Conservation (phyloP, 2,329 filamentous ascomycete species). For the Monosporascus cannonballus region DNA sequence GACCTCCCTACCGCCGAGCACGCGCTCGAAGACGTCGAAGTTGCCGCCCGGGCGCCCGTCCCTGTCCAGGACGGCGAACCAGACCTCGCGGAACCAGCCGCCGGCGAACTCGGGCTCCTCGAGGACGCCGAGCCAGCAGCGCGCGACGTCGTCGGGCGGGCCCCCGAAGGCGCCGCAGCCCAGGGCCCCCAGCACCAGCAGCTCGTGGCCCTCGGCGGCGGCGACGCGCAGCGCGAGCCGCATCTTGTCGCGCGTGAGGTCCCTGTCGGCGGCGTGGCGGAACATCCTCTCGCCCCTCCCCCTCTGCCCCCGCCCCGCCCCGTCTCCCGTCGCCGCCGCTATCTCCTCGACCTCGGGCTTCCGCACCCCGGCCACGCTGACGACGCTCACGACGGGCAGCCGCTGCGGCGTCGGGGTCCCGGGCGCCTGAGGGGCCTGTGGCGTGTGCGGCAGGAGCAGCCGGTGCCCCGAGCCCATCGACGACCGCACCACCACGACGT, state of each 20-base stretch:
- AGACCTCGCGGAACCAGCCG: conserved; percentile 53
- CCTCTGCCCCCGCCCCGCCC: background rate
- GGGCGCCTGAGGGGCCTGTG: background rate
- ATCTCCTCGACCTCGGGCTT: conserved; percentile 3
- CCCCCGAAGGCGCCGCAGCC: conserved; percentile 64
- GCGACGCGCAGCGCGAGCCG: conserved; percentile 53
- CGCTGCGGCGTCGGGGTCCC: background rate
- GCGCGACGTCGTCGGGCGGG: conserved; percentile 54
- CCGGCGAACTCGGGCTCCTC: conserved; percentile 54
- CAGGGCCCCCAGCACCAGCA: conserved; percentile 61
- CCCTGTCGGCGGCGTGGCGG: conserved; percentile 35
- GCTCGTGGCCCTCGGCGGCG: conserved; percentile 47
- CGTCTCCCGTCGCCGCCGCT: background rate
- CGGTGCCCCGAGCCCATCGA: conserved; percentile 17
- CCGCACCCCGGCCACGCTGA: conserved; percentile 27
- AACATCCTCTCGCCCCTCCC: conserved; percentile 29
- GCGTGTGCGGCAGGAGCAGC: conserved; percentile 15
- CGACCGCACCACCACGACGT: conserved; percentile 26
- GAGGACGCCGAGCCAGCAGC: conserved; percentile 57
- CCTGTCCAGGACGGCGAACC: conserved; percentile 55
- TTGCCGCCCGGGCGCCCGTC: conserved; percentile 36
- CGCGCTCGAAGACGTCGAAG: conserved; percentile 41
- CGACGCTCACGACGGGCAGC: conserved; percentile 38
- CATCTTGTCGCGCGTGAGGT: conserved; percentile 58
- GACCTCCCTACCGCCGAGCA: conserved; percentile 29